These are phyloP conservation scores for Leptographium lundbergii DNA, from an alignment of 2,329 filamentous ascomycete species.

Conservation along the genomic window DNA sequence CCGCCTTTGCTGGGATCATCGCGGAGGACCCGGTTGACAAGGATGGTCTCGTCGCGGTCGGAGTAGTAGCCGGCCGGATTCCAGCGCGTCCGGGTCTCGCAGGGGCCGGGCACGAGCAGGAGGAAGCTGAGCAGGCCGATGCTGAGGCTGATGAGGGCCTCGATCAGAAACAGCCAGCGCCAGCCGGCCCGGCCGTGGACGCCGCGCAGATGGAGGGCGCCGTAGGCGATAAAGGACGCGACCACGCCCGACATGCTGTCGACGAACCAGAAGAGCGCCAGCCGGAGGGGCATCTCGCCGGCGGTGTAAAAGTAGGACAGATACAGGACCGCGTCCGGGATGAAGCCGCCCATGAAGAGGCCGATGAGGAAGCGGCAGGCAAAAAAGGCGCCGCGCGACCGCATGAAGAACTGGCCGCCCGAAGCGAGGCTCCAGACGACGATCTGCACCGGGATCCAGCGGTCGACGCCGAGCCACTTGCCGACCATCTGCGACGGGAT, in stretches of 20 bases:
- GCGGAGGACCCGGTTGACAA: conserved; percentile 44
- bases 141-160: conserved; percentile 34
- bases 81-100: conserved; percentile 42
- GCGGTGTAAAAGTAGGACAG: conserved; percentile 22
- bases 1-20: conserved; percentile 47
- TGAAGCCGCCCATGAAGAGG: conserved; percentile 5
- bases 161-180: conserved; percentile 42
- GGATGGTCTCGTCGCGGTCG: conserved; percentile 40
- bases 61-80: conserved; percentile 45
- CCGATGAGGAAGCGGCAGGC: conserved; percentile 14
- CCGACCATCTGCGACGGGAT: conserved; percentile 46
- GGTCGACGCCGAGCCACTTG: conserved; percentile 30
- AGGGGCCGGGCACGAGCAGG: conserved; percentile 39
- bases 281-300: conserved; percentile 18
- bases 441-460: conserved; percentile 23
- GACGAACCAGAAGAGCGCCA: conserved; percentile 26
- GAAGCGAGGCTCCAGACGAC: conserved; percentile 20
- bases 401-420: conserved; percentile 17
- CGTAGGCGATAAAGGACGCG: conserved; percentile 24
- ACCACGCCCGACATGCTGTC: conserved; percentile 17
- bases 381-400: conserved; percentile 11
- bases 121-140: conserved; percentile 38
- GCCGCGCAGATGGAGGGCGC: conserved; percentile 24
- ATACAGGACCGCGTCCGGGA: conserved; percentile 16
- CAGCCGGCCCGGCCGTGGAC: conserved; percentile 24